Evolutionary conservation across 2,329 filamentous ascomycete species (phyloP).

Genomic region (Colletotrichum chlorophyti): DNA sequence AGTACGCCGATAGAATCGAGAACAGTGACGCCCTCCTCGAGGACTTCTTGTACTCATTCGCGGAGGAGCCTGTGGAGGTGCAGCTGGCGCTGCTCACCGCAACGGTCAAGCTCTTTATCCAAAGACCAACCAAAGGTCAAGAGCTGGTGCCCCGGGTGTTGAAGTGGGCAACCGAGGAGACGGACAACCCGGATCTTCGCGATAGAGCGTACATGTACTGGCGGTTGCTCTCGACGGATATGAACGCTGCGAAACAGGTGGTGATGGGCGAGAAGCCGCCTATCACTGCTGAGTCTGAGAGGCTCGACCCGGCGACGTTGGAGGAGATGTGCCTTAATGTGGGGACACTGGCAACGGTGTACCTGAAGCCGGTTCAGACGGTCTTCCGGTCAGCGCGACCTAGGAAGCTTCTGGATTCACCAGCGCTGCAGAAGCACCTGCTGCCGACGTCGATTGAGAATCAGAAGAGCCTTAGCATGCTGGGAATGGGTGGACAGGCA

Average conservation of each 20-base stretch:
- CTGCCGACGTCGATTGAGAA: conserved; percentile 64
- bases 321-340: conserved; percentile 98
- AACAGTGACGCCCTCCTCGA: conserved; percentile 94
- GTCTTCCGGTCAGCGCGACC: conserved; percentile 92
- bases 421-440: conserved; percentile 80
- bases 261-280: conserved; percentile 98
- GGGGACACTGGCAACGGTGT: conserved; percentile 94
- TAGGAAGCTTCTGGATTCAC: conserved; percentile 79
- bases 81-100: conserved; percentile 93
- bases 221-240: conserved; percentile 92
- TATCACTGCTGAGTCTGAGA: conserved; percentile 95
- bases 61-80: conserved; percentile 94
- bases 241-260: conserved; percentile 81
- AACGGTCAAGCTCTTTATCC: conserved; percentile 97
- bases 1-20: conserved; percentile 97
- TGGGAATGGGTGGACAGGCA: conserved; percentile 60
- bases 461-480: conserved; percentile 66
- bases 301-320: conserved; percentile 86
- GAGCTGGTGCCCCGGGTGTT: conserved; percentile 92
- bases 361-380: conserved; percentile 96
- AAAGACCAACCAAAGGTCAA: conserved; percentile 92
- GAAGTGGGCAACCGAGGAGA: conserved; percentile 99
- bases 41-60: conserved; percentile 92
- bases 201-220: conserved; percentile 99
- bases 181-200: conserved; percentile 96